phyloP scores from a whole-genome alignment of 148 eudicot species.

The Rhododendron mucronatum region DNA sequence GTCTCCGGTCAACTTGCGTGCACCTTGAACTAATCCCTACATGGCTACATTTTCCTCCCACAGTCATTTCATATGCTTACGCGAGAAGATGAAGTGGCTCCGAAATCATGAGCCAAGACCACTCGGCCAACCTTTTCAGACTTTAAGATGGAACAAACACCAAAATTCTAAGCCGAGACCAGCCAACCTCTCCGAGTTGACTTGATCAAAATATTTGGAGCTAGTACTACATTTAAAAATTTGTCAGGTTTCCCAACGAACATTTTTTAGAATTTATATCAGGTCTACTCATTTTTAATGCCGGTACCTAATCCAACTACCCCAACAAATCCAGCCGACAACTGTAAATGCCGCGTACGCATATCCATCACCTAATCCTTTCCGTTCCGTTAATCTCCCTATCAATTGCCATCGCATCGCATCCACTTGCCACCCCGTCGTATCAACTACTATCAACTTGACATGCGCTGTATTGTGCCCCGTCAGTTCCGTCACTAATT shows the following conservation, averaged over 20 bases:
- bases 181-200: too few species aligned
- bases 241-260: neutral
- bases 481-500: too few species aligned
- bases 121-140: too few species aligned
- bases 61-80: too few species aligned
- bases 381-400: neutral
- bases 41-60: too few species aligned
- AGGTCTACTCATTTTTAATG: neutral
- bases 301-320: neutral
- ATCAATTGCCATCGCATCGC: neutral
- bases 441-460: neutral
- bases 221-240: neutral
- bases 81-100: rapidly evolving
- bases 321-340: conserved; percentile 6
- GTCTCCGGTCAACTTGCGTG: rapidly evolving
- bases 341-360: neutral
- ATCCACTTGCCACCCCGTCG: neutral
- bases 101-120: too few species aligned
- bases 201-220: too few species aligned
- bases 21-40: too few species aligned
- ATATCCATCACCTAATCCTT: neutral
- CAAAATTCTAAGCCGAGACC: too few species aligned
- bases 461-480: neutral
- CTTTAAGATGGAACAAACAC: too few species aligned
- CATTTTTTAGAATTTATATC: too few species aligned